These are phyloP conservation scores for Nigrograna mackinnonii DNA, from an alignment of 2,329 filamentous ascomycete species.

Conservation along the genomic window DNA sequence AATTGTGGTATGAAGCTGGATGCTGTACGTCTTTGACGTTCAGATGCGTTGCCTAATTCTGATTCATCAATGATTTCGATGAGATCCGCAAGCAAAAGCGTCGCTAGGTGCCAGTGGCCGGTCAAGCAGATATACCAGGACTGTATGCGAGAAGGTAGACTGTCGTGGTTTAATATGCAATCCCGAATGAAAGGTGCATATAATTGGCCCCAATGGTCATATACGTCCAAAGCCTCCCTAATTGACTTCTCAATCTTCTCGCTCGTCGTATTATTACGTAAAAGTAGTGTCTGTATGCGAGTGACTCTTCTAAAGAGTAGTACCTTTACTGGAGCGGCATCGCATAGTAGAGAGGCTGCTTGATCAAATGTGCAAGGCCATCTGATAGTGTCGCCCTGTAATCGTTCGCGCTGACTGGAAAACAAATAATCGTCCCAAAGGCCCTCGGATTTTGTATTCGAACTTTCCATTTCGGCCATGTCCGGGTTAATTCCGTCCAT, in stretches of 20 bases:
- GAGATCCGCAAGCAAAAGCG: constrained; percentile 58
- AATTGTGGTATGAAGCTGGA: constrained; percentile 45
- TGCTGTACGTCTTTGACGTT: constrained; percentile 26
- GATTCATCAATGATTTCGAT: constrained; percentile 55
- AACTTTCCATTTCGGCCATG: background rate
- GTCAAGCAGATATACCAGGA: constrained; percentile 64
- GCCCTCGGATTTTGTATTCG: constrained; percentile 15
- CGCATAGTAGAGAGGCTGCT: constrained; percentile 53
- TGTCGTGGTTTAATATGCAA: constrained; percentile 54
- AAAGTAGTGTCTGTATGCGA: constrained; percentile 58
- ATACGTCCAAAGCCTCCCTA: constrained; percentile 52
- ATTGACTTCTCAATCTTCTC: constrained; percentile 54
- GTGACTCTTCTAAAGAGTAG: constrained; percentile 61
- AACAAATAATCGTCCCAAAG: constrained; percentile 47
- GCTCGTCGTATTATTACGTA: constrained; percentile 40
- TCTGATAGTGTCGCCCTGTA: constrained; percentile 27
- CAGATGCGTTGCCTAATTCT: constrained; percentile 21
- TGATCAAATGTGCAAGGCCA: constrained; percentile 62
- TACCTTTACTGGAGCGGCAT: constrained; percentile 62
- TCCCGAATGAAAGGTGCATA: constrained; percentile 59
- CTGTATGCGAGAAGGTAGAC: constrained; percentile 57
- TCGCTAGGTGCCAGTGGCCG: constrained; percentile 62
- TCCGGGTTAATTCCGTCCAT: background rate
- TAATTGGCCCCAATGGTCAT: constrained; percentile 58
- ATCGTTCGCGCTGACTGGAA: constrained; percentile 28